A percentile compares a stretch with the other conserved stretches of the same genome.
Evolutionary conservation across 257 asterid genomes (phyloP).

Genomic region (Mentha longifolia): DNA sequence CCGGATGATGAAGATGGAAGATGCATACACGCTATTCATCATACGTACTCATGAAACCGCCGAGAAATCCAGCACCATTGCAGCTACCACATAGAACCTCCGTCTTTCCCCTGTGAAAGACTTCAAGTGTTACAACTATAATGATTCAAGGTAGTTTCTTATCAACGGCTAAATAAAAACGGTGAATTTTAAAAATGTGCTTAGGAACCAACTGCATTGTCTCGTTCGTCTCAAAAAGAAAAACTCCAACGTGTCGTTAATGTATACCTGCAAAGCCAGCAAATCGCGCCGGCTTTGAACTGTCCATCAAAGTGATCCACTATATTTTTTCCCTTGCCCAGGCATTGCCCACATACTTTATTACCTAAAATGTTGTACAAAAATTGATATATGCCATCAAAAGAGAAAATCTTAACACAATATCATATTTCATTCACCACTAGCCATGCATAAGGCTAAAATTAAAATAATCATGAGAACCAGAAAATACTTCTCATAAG

Average conservation of each 20-base stretch:
- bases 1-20: neutral
- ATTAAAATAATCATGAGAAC: too few species aligned
- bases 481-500: too few species aligned
- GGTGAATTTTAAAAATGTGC: neutral
- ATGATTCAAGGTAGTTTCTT: too few species aligned
- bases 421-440: too few species aligned
- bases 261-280: constrained; percentile 93
- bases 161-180: neutral
- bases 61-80: constrained; percentile 93
- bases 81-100: constrained; percentile 83
- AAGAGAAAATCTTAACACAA: too few species aligned
- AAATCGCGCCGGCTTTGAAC: constrained; percentile 82
- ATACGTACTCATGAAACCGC: constrained; percentile 82
- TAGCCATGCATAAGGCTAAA: too few species aligned
- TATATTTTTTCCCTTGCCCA: constrained; percentile 69
- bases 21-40: constrained; percentile 49
- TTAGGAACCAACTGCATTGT: neutral
- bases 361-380: constrained; percentile 46
- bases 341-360: constrained; percentile 68
- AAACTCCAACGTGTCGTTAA: neutral
- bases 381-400: too few species aligned
- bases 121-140: neutral
- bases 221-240: neutral
- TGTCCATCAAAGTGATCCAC: constrained; percentile 88
- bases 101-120: constrained; percentile 66